Evolutionary conservation across 2,329 filamentous ascomycete genomes (phyloP), one percentile per base, ranked within the genome.

Genomic region (Colletotrichum orbiculare): DNA sequence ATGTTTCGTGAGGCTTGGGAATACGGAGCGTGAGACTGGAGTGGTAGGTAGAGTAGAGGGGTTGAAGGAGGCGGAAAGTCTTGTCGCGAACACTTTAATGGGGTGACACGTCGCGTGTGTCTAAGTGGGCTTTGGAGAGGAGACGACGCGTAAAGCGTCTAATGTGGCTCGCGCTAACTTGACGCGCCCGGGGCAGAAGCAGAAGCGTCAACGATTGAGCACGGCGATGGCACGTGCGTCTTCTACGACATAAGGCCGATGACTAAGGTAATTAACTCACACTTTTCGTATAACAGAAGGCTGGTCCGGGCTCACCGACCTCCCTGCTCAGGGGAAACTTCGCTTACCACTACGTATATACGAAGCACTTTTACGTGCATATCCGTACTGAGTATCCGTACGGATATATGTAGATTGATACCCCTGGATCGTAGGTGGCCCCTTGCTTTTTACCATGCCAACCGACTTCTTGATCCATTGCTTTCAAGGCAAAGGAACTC

Each of bases 31-130:
- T 39, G 54, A n/a, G 15, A 10, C 25, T n/a, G 43, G 47, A 50
- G 37, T 55, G 53, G 60, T 59, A 34, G 25, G 25, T n/a, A 17
- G 47, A 50, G 37, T 55, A 48, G 62, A 58, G 45, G 63, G 59
- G 48, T 54, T 56, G 53, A 38, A 54, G 47, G 42, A 61, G 49
- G 47, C 49, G 59, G 66, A 61, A 68, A 64, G 57, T 47, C 63
- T 52, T 47, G 60, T 69, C 67, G 53, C 58, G 60, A 67, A 72
- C 73, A 77, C 75, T 77, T 76, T 73, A 77, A 66, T 65, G 64
- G 60, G 54, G 73, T 72, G 53, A 66, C 75, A 74, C 71, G 70
- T 67, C 64, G 55, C 67, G 59, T 52, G 55, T 60, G 60, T 25
- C 25, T 25, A 25, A 25, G 71, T 71, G 71, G 70, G 68, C 67